Percentiles rank a stretch among this genome's conserved stretches.
Conservation (phyloP, 2,329 filamentous ascomycete species). For the Ophiostoma ips region DNA sequence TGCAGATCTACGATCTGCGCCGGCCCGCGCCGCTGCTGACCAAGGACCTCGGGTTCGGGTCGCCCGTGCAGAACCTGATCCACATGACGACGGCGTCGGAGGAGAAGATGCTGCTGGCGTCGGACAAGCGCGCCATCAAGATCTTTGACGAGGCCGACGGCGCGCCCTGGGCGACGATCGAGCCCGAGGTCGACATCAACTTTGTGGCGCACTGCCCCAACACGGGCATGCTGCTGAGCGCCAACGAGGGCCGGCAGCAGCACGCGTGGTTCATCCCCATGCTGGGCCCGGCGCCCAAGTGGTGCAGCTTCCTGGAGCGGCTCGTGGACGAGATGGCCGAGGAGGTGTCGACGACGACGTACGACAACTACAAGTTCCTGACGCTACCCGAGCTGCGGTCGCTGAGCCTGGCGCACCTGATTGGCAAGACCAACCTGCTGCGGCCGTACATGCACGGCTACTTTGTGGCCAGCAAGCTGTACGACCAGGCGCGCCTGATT, state of each 20-base stretch:
- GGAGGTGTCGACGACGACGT: conserved; percentile 61
- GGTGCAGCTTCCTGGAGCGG: conserved; percentile 95
- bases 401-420: conserved; percentile 73
- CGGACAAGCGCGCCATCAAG: conserved; percentile 94
- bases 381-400: conserved; percentile 74
- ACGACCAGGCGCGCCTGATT: conserved; percentile 88
- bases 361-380: conserved; percentile 99
- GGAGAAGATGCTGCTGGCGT: conserved; percentile 77
- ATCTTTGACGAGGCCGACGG: conserved; percentile 80
- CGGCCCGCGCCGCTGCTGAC: conserved; percentile 72
- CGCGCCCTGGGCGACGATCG: conserved; percentile 86
- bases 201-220: conserved; percentile 86
- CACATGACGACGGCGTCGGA: conserved; percentile 58
- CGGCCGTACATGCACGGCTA: conserved; percentile 98
- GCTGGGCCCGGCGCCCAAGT: conserved; percentile 71
- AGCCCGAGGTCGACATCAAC: conserved; percentile 89
- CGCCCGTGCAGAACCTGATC: conserved; percentile 73
- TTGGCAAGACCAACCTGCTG: conserved; percentile 79
- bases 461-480: conserved; percentile 88
- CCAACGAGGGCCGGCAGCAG: conserved; percentile 91
- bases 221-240: conserved; percentile 88
- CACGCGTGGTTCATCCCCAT: conserved; percentile 49
- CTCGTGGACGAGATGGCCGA: conserved; percentile 98
- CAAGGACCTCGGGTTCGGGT: conserved; percentile 94
- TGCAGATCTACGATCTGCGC: conserved; percentile 84